Base-by-base conservation (phyloP, 352 stramenopile genomes). In the Pythium volutum region DNA sequence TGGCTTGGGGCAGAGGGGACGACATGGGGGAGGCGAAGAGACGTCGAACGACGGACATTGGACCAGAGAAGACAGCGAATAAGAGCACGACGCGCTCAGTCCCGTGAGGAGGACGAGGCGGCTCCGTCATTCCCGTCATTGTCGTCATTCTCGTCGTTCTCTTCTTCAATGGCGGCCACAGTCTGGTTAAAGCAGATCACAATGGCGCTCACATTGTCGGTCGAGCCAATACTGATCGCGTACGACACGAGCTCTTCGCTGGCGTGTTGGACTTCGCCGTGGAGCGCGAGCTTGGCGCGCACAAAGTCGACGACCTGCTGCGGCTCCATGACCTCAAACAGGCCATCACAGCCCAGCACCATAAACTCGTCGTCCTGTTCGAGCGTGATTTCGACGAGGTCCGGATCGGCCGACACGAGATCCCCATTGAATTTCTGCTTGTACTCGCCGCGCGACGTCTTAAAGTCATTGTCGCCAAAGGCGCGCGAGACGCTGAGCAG, bases 401-500 rank as follows among this genome's bases (percentile, higher is more conserved):
- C 84, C 6, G 86, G 86, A 12, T 70, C 81, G 16, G 82, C 80
- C 27, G 79, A 83, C 26, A 95, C 86, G 11, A 95, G 62, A 59
- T 93, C 83, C 43, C 85, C 85, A 22, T 93, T 91, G 64, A 93
- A 93, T 46, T 77, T 74, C 58, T 78, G 79, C 59, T 90, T 92
- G 66, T 87, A 93, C 55, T 82, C 80, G 42, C 79, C 86, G n/a
- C 81, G 72, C 29, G 73, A 85, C 0, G 82, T 95, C 70, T 95
- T 95, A 56, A 95, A 91, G 50, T 92, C 82, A 52, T 85, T 89
- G 70, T 95, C 86, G 16, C 87, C 87, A 66, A 95, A 95, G 1
- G 87, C 83, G 15, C 87, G 68, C 7, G 87, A 94, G 15, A 95
- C 87, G 6, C 79, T 81, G 0, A 95, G 62, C 57, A 93, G 80